phyloP scores from a whole-genome alignment of 192 early-diverging fungal species.

The Phlyctochytrium planicorne region DNA sequence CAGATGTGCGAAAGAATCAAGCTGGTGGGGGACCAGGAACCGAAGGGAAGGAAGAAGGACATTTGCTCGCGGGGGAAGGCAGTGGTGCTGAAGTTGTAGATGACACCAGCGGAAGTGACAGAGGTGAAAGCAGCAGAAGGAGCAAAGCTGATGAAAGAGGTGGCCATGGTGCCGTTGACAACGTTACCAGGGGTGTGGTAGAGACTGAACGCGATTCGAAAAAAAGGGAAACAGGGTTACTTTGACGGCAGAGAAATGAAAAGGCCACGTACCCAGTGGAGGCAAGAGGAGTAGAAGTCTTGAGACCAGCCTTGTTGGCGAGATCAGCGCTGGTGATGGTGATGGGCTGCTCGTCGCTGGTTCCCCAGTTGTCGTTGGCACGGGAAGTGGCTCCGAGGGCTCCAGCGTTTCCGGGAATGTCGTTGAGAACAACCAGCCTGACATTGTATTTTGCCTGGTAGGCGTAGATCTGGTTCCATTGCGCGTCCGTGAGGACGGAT shows the following conservation, averaged over 20 bases:
- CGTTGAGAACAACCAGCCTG: conserved; percentile 15
- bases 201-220: no score
- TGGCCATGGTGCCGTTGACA: background rate
- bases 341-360: background rate
- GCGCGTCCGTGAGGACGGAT: conserved; percentile 6
- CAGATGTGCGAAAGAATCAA: conserved; percentile 38
- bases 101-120: background rate
- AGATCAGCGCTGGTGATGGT: background rate
- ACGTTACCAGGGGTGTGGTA: background rate
- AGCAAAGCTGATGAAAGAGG: background rate
- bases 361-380: background rate
- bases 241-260: no score
- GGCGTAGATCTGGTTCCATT: conserved; percentile 13
- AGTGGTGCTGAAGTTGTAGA: conserved; percentile 1
- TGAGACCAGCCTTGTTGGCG: background rate
- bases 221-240: no score
- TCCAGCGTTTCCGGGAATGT: conserved; percentile 4
- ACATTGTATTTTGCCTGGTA: conserved; percentile 16
- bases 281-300: background rate
- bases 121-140: background rate
- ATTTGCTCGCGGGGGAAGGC: conserved; percentile 36
- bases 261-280: no score
- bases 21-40: conserved; percentile 37
- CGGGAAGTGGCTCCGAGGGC: background rate
- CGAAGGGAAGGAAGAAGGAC: conserved; percentile 47